Conservation (phyloP, 2,329 filamentous ascomycete genomes). For the Colletotrichum sansevieriae region DNA sequence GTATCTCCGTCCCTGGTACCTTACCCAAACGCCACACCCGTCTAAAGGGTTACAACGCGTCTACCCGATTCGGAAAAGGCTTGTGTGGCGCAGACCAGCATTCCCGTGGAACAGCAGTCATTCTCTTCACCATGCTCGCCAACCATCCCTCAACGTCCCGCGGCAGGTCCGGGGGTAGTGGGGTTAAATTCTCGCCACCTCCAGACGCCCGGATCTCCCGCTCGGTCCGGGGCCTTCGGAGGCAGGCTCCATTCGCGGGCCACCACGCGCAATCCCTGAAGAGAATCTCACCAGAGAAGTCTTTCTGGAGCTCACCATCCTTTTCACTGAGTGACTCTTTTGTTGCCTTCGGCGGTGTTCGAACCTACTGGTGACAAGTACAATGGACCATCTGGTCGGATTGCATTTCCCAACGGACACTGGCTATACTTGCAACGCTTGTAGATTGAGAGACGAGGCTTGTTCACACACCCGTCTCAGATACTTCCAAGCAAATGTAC, state of each 20-base stretch:
- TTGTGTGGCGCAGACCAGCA: constrained; percentile 5
- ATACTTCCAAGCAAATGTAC: constrained; percentile 1
- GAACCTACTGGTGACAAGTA: constrained; percentile 1
- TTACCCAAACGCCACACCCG: constrained; percentile 9
- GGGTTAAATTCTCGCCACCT: constrained; percentile 15
- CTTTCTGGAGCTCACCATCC: constrained; percentile 3
- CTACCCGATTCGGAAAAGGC: neutral
- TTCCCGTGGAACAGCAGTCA: neutral
- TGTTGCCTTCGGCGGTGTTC: constrained; percentile 5
- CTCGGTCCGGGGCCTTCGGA: constrained; percentile 17
- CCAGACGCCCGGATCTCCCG: constrained; percentile 16
- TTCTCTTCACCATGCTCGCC: neutral
- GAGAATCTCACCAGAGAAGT: constrained; percentile 1
- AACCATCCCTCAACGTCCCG: neutral
- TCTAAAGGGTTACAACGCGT: neutral
- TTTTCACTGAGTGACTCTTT: constrained; percentile 12
- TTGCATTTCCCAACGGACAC: neutral
- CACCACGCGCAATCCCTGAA: too few species aligned
- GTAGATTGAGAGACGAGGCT: neutral
- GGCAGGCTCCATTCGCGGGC: neutral
- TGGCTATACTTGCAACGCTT: neutral
- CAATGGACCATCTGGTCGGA: neutral
- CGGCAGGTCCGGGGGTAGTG: neutral
- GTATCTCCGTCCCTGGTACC: constrained; percentile 4
- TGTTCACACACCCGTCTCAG: constrained; percentile 8